phyloP scores from a whole-genome alignment of 805 yeast species.

The Komagataella populi region DNA sequence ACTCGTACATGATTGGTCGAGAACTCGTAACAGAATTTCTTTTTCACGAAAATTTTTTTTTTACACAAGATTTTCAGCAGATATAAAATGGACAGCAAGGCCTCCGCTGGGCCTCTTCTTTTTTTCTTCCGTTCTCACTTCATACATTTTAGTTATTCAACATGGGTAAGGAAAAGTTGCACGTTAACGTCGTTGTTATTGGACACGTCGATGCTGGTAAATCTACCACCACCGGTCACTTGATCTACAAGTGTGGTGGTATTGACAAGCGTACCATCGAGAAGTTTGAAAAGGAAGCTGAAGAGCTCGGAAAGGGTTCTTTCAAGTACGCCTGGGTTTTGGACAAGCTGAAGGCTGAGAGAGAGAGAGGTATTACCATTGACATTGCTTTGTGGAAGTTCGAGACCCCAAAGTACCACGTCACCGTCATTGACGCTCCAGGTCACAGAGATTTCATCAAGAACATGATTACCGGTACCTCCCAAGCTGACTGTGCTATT shows the following conservation, averaged over 20 bases:
- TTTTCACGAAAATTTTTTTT: neutral
- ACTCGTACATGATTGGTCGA: neutral
- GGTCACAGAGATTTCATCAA: slow-evolving; percentile 96
- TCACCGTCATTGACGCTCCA: slow-evolving; percentile 90
- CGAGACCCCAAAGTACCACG: slow-evolving; percentile 82
- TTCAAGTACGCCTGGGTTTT: slow-evolving; percentile 97
- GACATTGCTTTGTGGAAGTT: slow-evolving; percentile 89
- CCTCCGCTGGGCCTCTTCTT: neutral
- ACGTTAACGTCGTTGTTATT: slow-evolving; percentile 99
- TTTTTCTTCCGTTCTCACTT: neutral
- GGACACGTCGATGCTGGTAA: slow-evolving; percentile 99
- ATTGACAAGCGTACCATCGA: slow-evolving; percentile 97
- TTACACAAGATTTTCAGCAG: neutral
- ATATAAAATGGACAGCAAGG: neutral
- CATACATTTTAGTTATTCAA: neutral
- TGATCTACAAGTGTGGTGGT: slow-evolving; percentile 99
- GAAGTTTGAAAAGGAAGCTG: slow-evolving; percentile 97
- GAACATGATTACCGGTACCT: slow-evolving; percentile 92
- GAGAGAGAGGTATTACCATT: slow-evolving; percentile 95
- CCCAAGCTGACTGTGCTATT: slow-evolving; percentile 74
- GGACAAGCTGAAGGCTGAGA: slow-evolving; percentile 91
- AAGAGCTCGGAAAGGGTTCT: slow-evolving; percentile 94
- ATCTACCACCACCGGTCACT: slow-evolving; percentile 99
- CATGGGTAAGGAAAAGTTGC: slow-evolving; percentile 84
- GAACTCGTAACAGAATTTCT: neutral